Percentiles rank a stretch among this genome's conserved stretches.
Conservation (phyloP, 2,329 filamentous ascomycete species). For the Pseudogymnoascus sp. region DNA sequence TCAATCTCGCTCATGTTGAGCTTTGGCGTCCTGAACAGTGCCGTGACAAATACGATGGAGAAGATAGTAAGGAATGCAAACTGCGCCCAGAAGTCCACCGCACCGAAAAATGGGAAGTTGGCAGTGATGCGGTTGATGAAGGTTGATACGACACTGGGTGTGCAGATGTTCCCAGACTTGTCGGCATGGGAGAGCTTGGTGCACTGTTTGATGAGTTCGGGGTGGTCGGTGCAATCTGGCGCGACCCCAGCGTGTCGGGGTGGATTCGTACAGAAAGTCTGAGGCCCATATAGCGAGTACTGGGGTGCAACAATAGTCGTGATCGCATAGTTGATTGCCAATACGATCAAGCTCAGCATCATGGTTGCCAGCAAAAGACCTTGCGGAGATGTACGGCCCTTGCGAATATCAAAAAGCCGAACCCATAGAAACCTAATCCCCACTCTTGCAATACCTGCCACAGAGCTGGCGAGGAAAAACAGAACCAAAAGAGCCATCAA, state of each 20-base stretch:
- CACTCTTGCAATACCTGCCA: constrained; percentile 75
- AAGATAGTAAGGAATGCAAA: constrained; percentile 84
- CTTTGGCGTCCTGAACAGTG: constrained; percentile 71
- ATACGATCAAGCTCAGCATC: constrained; percentile 77
- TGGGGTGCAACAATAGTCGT: constrained; percentile 93
- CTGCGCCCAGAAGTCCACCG: constrained; percentile 91
- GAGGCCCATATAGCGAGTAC: constrained; percentile 87
- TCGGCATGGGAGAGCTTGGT: constrained; percentile 64
- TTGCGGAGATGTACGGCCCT: constrained; percentile 82
- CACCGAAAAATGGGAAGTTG: constrained; percentile 92
- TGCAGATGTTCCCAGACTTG: constrained; percentile 76
- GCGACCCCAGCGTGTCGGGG: constrained; percentile 52
- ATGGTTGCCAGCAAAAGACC: constrained; percentile 86
- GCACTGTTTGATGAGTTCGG: constrained; percentile 69
- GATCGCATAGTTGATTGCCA: constrained; percentile 88
- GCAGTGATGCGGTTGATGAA: constrained; percentile 88
- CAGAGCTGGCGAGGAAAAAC: constrained; percentile 80
- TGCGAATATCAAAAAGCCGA: constrained; percentile 81
- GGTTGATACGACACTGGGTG: constrained; percentile 80
- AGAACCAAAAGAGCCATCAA: constrained; percentile 78
- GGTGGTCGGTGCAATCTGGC: constrained; percentile 66
- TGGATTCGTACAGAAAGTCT: constrained; percentile 80
- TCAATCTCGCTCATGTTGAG: constrained; percentile 71
- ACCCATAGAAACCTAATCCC: constrained; percentile 97
- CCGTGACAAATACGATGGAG: constrained; percentile 68